A percentile compares a stretch with the other conserved stretches of the same genome.
phyloP scores from a whole-genome alignment of 495 filamentous ascomycete species.

The Pseudoneurospora amorphoporcata region DNA sequence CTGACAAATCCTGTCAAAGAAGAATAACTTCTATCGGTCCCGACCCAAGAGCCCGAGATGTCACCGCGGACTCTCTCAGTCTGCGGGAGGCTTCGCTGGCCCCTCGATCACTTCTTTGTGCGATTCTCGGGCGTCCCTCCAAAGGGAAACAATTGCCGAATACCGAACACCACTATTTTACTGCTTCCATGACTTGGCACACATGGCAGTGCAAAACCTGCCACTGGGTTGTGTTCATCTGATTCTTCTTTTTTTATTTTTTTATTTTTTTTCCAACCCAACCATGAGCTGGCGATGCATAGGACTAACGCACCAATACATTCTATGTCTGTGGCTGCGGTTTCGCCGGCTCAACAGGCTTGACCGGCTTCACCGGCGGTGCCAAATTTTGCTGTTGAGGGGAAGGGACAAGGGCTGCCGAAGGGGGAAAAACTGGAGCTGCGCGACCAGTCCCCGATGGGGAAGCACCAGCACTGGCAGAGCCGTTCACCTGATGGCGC shows the following conservation, averaged over 20 bases:
- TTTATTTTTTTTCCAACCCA: neutral
- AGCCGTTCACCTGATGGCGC: constrained; percentile 10
- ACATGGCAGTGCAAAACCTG: neutral
- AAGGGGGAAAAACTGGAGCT: constrained; percentile 39
- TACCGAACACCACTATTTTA: neutral
- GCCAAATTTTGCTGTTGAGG: constrained; percentile 39
- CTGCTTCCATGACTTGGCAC: neutral
- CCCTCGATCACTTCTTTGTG: neutral
- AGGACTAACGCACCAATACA: neutral
- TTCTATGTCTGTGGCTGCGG: neutral
- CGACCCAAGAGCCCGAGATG: neutral
- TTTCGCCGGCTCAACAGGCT: constrained; percentile 18
- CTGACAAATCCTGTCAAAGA: neutral
- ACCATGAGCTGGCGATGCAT: neutral
- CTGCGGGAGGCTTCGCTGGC: neutral
- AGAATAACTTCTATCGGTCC: neutral
- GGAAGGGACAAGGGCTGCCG: constrained; percentile 41
- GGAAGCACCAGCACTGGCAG: constrained; percentile 8
- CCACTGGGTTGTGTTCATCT: neutral
- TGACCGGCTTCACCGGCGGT: constrained; percentile 37
- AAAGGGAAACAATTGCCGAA: neutral
- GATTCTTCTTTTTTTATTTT: neutral
- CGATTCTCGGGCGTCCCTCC: neutral
- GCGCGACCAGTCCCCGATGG: constrained; percentile 15
- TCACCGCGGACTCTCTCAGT: neutral